A percentile compares a stretch with the other conserved stretches of the same genome.
Evolutionary conservation across 2,329 filamentous ascomycete genomes (phyloP).

Genomic region (Botrytis tulipae): DNA sequence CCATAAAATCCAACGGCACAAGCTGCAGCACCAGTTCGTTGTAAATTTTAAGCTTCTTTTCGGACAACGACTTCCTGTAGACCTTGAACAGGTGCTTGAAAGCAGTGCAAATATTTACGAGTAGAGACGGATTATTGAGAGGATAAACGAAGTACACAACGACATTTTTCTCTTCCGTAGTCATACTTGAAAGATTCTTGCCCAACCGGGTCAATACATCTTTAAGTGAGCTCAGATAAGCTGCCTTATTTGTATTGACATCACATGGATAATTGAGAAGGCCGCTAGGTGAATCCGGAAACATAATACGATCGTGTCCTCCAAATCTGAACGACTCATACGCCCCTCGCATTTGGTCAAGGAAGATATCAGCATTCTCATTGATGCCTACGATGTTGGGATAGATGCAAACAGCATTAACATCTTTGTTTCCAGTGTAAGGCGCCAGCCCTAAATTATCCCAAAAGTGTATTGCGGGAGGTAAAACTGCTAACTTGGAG

Average conservation of each 20-base stretch:
- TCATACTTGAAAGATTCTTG: slow-evolving; percentile 36
- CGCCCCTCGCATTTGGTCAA: slow-evolving; percentile 64
- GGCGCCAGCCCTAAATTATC: slow-evolving; percentile 75
- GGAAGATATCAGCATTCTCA: slow-evolving; percentile 60
- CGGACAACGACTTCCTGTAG: slow-evolving; percentile 53
- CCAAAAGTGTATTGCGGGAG: slow-evolving; percentile 76
- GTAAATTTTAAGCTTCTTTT: slow-evolving; percentile 47
- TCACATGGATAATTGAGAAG: slow-evolving; percentile 35
- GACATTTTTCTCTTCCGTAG: slow-evolving; percentile 53
- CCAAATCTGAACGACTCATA: slow-evolving; percentile 77
- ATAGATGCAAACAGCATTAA: slow-evolving; percentile 68
- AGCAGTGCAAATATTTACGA: slow-evolving; percentile 69
- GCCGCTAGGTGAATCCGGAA: slow-evolving; percentile 40
- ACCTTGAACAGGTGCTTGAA: slow-evolving; percentile 71
- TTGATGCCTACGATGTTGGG: slow-evolving; percentile 63
- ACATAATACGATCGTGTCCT: slow-evolving; percentile 50
- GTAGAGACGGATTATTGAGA: slow-evolving; percentile 57
- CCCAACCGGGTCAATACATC: slow-evolving; percentile 35
- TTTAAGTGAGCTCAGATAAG: slow-evolving; percentile 33
- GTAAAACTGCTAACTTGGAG: slow-evolving; percentile 67
- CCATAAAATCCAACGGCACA: slow-evolving; percentile 65
- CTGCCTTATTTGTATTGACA: slow-evolving; percentile 21
- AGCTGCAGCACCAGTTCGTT: slow-evolving; percentile 78
- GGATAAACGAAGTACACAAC: slow-evolving; percentile 77
- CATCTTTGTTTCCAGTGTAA: slow-evolving; percentile 67